Evolutionary conservation across 2,329 filamentous ascomycete genomes (phyloP), one percentile per base, ranked within the genome.

Genomic region (Epicoccum nigrum): DNA sequence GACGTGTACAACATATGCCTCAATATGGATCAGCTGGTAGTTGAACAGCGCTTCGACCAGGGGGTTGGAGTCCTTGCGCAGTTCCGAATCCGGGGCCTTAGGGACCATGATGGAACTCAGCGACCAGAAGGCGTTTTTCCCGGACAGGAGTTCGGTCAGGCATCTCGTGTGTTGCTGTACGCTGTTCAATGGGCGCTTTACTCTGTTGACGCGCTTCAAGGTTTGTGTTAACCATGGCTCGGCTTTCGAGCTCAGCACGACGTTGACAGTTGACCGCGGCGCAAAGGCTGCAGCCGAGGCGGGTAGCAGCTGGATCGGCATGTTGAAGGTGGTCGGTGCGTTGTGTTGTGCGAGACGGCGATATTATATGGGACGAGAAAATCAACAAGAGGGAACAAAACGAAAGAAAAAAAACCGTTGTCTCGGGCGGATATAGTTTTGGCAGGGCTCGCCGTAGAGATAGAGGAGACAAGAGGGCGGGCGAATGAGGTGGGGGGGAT

Each of bases 1-100:
- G 76, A 99, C 92, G 76, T 97, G 93, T 55, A 99, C 94, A 65
- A 97, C 93, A 74, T 99, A 99, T 44, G 94, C 94, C 78, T 97
- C 92, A 65, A 97, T 80, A 73, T 97, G 91, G 69, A 97, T 81
- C 70, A 97, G 84, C 79, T 95, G 89, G 76, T 93, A 94, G 83
- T 95, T 95, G 83, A 89, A 91, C 58, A 97, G 79, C 58, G 89
- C 90, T 77, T 97, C 92, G 62, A 93, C 82, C 60, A 96, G 80
- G 37, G 89, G 89, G 71, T 95, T 90, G 43, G 85, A 79, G 71
- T 97, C 91, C 75, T 87, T 87, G 74, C 85, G 86, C 71, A 96
- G 82, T 65, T 97, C 90, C 32, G 90, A 78, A 67, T 96, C 90
- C 55, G 93, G 91, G 17, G 87, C 86, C 78, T 96, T 96, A 68